Evolutionary conservation across 148 eudicot species (phyloP), one percentile per base, ranked within the genome.

Genomic region (Nyssa sinensis): DNA sequence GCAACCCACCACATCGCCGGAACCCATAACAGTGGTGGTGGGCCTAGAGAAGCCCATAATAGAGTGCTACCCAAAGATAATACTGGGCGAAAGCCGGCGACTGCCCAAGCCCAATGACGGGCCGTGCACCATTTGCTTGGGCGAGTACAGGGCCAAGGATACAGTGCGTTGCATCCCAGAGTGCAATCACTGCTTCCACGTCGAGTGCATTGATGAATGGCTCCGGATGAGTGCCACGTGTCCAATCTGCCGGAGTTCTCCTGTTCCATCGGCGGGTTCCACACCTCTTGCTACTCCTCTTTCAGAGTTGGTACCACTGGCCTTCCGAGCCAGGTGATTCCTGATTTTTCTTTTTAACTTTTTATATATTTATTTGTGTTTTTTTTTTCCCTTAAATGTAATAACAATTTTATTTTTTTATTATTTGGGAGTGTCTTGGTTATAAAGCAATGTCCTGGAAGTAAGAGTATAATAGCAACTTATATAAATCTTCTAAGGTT

Each of bases 141-240:
- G 66, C 6, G 81, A 81, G 16, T 81, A 78, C 55, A 74, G 39
- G 76, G 58, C 84, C 39, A 77, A 78, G 60, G 78, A 81, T 33
- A 77, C 31, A 10, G 41, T 81, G 32, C 64, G 81, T 61, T 81
- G 84, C 21, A 77, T 81, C 81, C 84, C 84, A 24, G 78, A 81
- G n/a, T 81, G 84, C 70, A 81, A 81, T 44, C 84, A 81, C 60
- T 81, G 84, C 49, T 81, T 81, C 74, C 84, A 81, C 74, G 75
- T 74, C n/a, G n/a, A n/a, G n/a, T n/a, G n/a, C n/a, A n/a, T n/a
- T n/a, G n/a, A n/a, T n/a, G n/a, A n/a, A n/a, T n/a, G 84, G 84
- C 84, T 81, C 28, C 73, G 73, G 12, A 74, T 74, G 81, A 74
- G 59, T 66, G 72, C 81, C 5, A 74, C 84, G 27, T 81, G 84